These are phyloP conservation scores for Pulveroboletus sp. DNA, from an alignment of 768 basidiomycete genomes.

Conservation along the genomic window DNA sequence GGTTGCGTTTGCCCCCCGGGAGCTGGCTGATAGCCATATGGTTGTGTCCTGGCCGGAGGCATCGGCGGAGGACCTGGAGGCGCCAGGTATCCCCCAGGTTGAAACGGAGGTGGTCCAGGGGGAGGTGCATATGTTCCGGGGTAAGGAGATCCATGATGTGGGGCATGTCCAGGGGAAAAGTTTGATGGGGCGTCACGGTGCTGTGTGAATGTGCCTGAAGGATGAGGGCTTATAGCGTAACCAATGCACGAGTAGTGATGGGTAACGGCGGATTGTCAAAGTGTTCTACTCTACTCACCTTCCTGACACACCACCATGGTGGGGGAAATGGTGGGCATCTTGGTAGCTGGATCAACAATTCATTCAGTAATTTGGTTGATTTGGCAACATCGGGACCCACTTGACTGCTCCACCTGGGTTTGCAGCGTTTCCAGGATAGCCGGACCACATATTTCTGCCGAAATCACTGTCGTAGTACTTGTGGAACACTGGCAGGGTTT, in stretches of 20 bases:
- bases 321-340: not conserved
- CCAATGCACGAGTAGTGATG: conserved; percentile 41
- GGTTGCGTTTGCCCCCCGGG: conserved; percentile 46
- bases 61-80: conserved; percentile 41
- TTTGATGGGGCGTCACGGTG: not conserved
- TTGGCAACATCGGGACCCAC: conserved; percentile 10
- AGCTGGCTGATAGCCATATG: conserved; percentile 60
- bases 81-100: conserved; percentile 8
- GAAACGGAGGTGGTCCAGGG: conserved; percentile 7
- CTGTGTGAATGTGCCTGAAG: conserved; percentile 6
- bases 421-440: conserved; percentile 1
- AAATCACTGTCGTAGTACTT: too few relatives aligned
- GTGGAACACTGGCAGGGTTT: too few relatives aligned
- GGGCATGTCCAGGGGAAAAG: conserved; percentile 22
- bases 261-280: conserved; percentile 22
- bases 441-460: too few relatives aligned
- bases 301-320: not conserved
- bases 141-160: conserved; percentile 13
- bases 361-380: not conserved
- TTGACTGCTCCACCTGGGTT: conserved; percentile 1
- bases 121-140: conserved; percentile 12
- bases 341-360: conserved; percentile 7
- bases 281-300: conserved; percentile 8
- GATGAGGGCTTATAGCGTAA: conserved; percentile 9
- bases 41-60: conserved; percentile 57